Conservation (phyloP, 352 stramenopile species). For the Pythium sp. region DNA sequence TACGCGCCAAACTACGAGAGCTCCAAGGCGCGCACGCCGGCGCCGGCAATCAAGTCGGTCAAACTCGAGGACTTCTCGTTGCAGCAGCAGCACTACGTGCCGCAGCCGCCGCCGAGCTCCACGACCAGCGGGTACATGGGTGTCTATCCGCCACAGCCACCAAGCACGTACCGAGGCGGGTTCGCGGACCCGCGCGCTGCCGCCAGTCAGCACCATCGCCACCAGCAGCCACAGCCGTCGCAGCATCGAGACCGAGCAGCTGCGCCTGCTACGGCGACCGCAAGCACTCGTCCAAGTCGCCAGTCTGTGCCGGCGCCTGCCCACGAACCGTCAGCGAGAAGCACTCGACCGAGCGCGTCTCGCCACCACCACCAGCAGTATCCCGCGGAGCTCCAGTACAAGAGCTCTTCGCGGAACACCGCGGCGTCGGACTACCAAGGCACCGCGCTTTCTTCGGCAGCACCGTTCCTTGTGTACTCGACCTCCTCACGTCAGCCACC, state of each 20-base stretch:
- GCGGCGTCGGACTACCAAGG: slow-evolving; percentile 26
- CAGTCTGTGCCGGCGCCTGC: slow-evolving; percentile 21
- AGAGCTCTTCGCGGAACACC: slow-evolving; percentile 31
- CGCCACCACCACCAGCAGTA: slow-evolving; percentile 20
- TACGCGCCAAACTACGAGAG: slow-evolving; percentile 33
- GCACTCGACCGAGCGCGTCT: slow-evolving; percentile 14
- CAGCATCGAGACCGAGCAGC: slow-evolving; percentile 9
- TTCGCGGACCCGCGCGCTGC: background rate
- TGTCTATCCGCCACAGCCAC: slow-evolving; percentile 12
- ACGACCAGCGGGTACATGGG: slow-evolving; percentile 23
- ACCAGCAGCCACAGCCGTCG: slow-evolving; percentile 11
- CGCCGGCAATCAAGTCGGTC: slow-evolving; percentile 35
- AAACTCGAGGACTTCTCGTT: slow-evolving; percentile 32
- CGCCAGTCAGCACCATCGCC: slow-evolving; percentile 6
- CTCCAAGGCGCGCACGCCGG: slow-evolving; percentile 4
- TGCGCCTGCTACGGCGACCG: slow-evolving; percentile 5
- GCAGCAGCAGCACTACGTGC: slow-evolving; percentile 17
- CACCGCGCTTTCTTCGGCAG: slow-evolving; percentile 35
- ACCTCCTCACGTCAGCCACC: slow-evolving; percentile 8
- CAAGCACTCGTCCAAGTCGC: slow-evolving; percentile 12
- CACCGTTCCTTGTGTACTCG: slow-evolving; percentile 47
- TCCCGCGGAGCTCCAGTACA: slow-evolving; percentile 33
- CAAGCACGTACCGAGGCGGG: slow-evolving; percentile 1
- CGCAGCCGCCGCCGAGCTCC: slow-evolving; percentile 14
- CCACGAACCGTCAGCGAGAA: slow-evolving; percentile 6